A percentile compares a stretch with the other conserved stretches of the same genome.
These are phyloP conservation scores for Colletotrichum nymphaeae DNA, from an alignment of 2,329 filamentous ascomycete species.

Conservation along the genomic window DNA sequence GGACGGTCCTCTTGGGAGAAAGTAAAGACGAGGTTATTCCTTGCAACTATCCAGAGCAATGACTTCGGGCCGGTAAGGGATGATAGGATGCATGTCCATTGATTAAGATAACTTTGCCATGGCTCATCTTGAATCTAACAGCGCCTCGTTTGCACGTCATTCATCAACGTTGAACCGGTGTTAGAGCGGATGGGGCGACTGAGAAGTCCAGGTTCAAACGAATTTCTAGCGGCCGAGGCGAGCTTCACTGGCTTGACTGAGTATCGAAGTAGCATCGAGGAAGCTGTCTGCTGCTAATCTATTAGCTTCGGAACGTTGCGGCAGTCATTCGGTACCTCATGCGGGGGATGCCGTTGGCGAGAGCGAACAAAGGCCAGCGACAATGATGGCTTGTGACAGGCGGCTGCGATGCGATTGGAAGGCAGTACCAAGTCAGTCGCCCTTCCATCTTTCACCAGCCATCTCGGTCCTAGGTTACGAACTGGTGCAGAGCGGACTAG, in stretches of 20 bases:
- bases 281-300: neutral
- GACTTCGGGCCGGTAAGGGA: conserved; percentile 25
- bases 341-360: neutral
- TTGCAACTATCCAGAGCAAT: neutral
- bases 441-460: conserved; percentile 12
- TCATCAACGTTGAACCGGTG: neutral
- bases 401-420: conserved; percentile 4
- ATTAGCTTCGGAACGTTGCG: neutral
- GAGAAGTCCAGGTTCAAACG: neutral
- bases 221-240: neutral
- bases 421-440: conserved; percentile 25
- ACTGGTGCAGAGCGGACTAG: conserved; percentile 12
- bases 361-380: neutral
- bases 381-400: neutral
- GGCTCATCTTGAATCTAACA: conserved; percentile 4
- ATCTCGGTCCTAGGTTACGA: conserved; percentile 14
- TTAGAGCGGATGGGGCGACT: conserved; percentile 7
- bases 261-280: neutral
- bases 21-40: conserved; percentile 15
- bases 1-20: neutral
- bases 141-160: conserved; percentile 20
- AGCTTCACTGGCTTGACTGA: neutral
- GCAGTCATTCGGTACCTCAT: neutral
- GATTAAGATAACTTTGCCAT: conserved; percentile 12
- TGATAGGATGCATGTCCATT: conserved; percentile 9